phyloP scores from a whole-genome alignment of 2,329 filamentous ascomycete genomes.

The Aphanoascus verrucosus region DNA sequence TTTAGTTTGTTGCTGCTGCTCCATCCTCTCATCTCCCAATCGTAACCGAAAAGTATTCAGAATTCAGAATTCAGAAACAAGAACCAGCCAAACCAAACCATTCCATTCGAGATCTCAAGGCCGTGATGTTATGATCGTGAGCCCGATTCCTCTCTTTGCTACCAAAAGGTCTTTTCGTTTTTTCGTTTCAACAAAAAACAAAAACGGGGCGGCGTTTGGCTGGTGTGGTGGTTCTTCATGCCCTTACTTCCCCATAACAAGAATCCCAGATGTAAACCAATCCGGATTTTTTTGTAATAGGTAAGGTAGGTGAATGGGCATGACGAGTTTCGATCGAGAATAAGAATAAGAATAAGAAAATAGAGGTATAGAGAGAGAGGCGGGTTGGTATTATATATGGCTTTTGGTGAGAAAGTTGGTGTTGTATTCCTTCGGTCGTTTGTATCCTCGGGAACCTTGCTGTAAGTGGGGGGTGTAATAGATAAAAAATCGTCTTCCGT shows the following conservation, averaged over 20 bases:
- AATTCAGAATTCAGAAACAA: not conserved
- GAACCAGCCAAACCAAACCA: too few species aligned
- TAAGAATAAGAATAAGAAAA: not conserved
- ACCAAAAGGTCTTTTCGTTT: too few species aligned
- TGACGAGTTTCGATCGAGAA: not conserved
- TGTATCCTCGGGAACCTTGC: too few species aligned
- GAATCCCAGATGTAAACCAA: slow-evolving; percentile 12
- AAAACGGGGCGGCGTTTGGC: not conserved
- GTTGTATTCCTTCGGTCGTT: too few species aligned
- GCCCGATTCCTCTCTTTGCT: slow-evolving; percentile 12
- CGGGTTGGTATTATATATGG: not conserved
- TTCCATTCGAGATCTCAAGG: slow-evolving; percentile 25
- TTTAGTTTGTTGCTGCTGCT: not conserved
- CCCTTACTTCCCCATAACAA: slow-evolving; percentile 16
- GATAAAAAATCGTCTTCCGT: too few species aligned
- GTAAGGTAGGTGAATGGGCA: slow-evolving; percentile 10
- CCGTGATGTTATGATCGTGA: slow-evolving; percentile 62
- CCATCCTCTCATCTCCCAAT: too few species aligned
- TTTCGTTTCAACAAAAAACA: too few species aligned
- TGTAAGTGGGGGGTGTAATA: too few species aligned
- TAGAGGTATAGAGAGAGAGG: not conserved
- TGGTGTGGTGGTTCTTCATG: slow-evolving; percentile 31
- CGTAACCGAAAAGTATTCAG: too few species aligned
- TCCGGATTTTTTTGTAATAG: slow-evolving; percentile 6
- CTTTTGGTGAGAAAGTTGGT: too few species aligned